A percentile compares a stretch with the other conserved stretches of the same genome.
Evolutionary conservation across 2,329 filamentous ascomycete genomes (phyloP).

Genomic region (Fusarium drepaniforme): DNA sequence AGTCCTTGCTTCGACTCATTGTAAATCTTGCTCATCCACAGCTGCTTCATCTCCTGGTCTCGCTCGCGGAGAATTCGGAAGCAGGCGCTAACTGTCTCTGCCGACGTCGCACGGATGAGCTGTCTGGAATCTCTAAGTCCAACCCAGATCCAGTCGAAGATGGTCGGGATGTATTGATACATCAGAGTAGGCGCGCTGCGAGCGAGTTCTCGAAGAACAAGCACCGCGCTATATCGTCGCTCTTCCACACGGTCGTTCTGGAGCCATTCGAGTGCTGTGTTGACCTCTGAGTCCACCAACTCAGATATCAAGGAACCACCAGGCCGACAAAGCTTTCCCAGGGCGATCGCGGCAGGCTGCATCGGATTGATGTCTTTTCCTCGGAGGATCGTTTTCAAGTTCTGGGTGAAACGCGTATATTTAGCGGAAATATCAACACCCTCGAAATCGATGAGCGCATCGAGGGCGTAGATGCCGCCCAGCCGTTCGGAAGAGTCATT

Average conservation of each 20-base stretch:
- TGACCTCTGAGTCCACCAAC: conserved; percentile 95
- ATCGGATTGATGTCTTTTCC: conserved; percentile 93
- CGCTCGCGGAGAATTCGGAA: conserved; percentile 96
- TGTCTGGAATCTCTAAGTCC: conserved; percentile 90
- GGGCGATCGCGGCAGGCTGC: conserved; percentile 87
- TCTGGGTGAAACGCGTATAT: conserved; percentile 93
- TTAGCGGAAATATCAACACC: conserved; percentile 94
- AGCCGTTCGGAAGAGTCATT: conserved; percentile 89
- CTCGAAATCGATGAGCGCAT: conserved; percentile 95
- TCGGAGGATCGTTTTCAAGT: conserved; percentile 86
- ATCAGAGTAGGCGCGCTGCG: conserved; percentile 94
- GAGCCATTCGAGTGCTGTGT: conserved; percentile 95
- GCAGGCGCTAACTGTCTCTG: conserved; percentile 93
- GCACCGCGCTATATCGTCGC: conserved; percentile 90
- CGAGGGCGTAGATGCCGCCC: conserved; percentile 91
- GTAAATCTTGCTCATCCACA: conserved; percentile 93
- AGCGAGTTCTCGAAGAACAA: conserved; percentile 90
- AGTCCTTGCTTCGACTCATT: conserved; percentile 86
- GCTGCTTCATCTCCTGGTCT: conserved; percentile 87
- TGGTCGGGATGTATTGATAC: conserved; percentile 94
- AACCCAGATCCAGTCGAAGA: conserved; percentile 97
- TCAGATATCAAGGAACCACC: conserved; percentile 95
- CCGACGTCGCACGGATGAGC: conserved; percentile 91
- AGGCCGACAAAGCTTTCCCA: conserved; percentile 91
- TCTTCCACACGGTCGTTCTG: conserved; percentile 96